Evolutionary conservation across 225 moss, liverwort and hornwort genomes (phyloP), one percentile per base, ranked within the genome.

Genomic region (Polytrichum formosum): DNA sequence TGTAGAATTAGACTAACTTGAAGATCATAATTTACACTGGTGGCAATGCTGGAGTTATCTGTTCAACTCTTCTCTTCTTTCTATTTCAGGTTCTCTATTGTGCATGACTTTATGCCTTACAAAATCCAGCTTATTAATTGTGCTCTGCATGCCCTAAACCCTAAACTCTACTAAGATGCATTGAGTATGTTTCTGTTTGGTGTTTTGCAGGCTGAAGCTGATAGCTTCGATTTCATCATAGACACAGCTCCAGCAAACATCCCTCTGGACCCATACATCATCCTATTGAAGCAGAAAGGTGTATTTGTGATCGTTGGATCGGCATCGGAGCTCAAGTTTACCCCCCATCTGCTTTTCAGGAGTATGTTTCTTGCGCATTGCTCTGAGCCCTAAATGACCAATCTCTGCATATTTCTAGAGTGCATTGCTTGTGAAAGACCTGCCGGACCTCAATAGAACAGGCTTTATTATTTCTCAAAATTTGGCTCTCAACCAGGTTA

Each of bases 271-370:
- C 81, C 79, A 18, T 84, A 82, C 54, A 77, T 90, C 35, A 65
- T 70, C 25, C 77, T 80, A 56, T 79, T 84, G 75, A 84, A 84
- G 75, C 72, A 81, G 19, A 74, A 72, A 9, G 90, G 90, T 6
- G 79, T 81, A 21, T 70, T 90, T 67, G 79, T 76, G 33, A 63
- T 87, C 1, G 81, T 87, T 28, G 90, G 90, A 28, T 6, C 82
- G 1, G 4, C 65, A n/a, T 67, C 62, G 0, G 90, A 90, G 74
- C 65, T 82, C 35, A 90, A 87, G 31, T 28, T 87, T 19, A 5
- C 71, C 10, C 87, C 84, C 2, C 0, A 0, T 1, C 55, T 10
- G 54, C 18, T 85, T 61, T 84, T 69, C 55, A 0, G 0, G 0
- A 75, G 86, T 86, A 70, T 60, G 77, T 74, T 5, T 18, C 29